Conservation (phyloP, 768 basidiomycete genomes). For the Harrya chromipes region DNA sequence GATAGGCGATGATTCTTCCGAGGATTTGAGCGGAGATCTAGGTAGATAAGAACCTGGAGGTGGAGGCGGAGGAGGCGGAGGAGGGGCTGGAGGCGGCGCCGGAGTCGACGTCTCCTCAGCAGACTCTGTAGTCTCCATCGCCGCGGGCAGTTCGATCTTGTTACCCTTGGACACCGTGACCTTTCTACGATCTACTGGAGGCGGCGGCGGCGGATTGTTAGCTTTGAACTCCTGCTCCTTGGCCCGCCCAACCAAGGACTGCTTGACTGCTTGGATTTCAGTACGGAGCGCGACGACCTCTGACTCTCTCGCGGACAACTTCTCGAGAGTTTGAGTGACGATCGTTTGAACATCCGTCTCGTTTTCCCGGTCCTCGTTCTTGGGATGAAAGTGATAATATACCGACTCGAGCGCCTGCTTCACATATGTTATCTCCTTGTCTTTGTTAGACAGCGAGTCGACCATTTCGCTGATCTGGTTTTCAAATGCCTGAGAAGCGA, state of each 20-base stretch:
- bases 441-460: conserved; percentile 44
- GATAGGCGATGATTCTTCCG: conserved; percentile 25
- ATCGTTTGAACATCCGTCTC: conserved; percentile 68
- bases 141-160: conserved; percentile 4
- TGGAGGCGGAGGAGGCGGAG: conserved; percentile 21
- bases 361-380: conserved; percentile 43
- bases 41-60: conserved; percentile 2
- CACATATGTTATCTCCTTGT: conserved; percentile 73
- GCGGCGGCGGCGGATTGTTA: conserved; percentile 61
- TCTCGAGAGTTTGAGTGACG: conserved; percentile 68
- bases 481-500: not conserved
- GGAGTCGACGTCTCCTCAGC: conserved; percentile 4
- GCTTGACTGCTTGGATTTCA: conserved; percentile 50
- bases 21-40: conserved; percentile 26
- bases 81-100: conserved; percentile 23
- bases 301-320: conserved; percentile 63
- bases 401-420: conserved; percentile 88
- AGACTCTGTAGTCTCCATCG: conserved; percentile 11
- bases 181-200: conserved; percentile 34
- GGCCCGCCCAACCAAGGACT: conserved; percentile 49
- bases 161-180: conserved; percentile 5
- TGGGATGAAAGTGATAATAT: conserved; percentile 69
- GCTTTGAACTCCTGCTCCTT: conserved; percentile 71
- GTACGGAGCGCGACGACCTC: conserved; percentile 52
- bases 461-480: conserved; percentile 56